Percentiles rank a stretch among this genome's conserved stretches.
These are phyloP conservation scores for Aplosporella prunicola DNA, from an alignment of 2,329 filamentous ascomycete species.

Conservation along the genomic window DNA sequence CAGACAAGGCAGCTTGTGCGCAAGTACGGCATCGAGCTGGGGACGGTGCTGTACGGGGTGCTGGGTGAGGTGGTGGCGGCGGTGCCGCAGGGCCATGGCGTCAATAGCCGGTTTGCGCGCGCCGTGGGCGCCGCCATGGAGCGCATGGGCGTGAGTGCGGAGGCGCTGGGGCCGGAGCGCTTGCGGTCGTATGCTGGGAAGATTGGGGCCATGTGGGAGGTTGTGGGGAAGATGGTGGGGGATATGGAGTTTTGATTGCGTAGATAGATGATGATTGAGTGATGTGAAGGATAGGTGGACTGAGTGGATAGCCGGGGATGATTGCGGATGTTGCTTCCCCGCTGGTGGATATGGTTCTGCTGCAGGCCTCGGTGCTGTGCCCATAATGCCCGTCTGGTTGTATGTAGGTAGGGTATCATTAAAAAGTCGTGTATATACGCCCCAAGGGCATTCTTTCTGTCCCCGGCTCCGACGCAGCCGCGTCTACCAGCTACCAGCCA, in stretches of 20 bases:
- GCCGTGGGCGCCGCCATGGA: slow-evolving; percentile 30
- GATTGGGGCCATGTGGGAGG: slow-evolving; percentile 17
- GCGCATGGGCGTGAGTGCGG: slow-evolving; percentile 25
- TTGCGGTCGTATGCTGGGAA: slow-evolving; percentile 16
- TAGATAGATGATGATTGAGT: background rate
- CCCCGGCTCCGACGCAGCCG: too few species aligned
- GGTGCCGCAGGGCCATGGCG: slow-evolving; percentile 35
- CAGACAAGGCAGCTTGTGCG: slow-evolving; percentile 17
- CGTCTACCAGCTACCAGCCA: too few species aligned
- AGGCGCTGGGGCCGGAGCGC: slow-evolving; percentile 11
- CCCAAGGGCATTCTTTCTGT: too few species aligned
- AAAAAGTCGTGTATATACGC: too few species aligned
- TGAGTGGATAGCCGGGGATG: too few species aligned
- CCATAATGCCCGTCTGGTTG: too few species aligned
- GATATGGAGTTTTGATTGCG: slow-evolving; percentile 14
- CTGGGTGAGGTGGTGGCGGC: slow-evolving; percentile 32
- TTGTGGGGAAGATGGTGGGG: slow-evolving; percentile 23
- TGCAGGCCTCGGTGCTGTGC: too few species aligned
- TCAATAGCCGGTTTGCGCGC: slow-evolving; percentile 30
- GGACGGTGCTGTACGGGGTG: slow-evolving; percentile 34
- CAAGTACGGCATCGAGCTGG: slow-evolving; percentile 36
- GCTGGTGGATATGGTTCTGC: too few species aligned
- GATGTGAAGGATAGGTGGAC: too few species aligned
- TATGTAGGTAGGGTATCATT: too few species aligned
- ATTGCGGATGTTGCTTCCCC: too few species aligned